Evolutionary conservation across 1,139 yeast species (phyloP).

Genomic region (Meyerozyma athensensis): DNA sequence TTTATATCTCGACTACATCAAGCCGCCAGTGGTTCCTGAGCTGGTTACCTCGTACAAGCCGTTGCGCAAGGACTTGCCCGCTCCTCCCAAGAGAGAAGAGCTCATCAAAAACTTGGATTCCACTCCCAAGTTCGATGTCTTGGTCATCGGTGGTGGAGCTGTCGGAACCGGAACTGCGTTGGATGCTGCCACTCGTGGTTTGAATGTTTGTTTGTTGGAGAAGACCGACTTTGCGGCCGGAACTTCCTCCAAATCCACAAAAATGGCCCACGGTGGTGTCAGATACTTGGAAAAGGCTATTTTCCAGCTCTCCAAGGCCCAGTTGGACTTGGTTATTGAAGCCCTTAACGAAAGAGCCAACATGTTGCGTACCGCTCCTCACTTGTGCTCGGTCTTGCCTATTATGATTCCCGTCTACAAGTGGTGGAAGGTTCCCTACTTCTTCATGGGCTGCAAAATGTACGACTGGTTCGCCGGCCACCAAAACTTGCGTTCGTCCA

Average conservation of each 20-base stretch:
- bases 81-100: conserved; percentile 36
- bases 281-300: conserved; percentile 93
- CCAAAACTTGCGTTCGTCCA: conserved; percentile 78
- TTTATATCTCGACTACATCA: conserved; percentile 40
- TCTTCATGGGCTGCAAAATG: conserved; percentile 86
- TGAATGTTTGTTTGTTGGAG: conserved; percentile 83
- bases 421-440: conserved; percentile 96
- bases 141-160: conserved; percentile 94
- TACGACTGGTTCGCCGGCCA: conserved; percentile 92
- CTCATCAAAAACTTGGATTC: conserved; percentile 29
- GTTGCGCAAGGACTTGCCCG: conserved; percentile 27
- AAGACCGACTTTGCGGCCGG: conserved; percentile 88
- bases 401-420: conserved; percentile 93
- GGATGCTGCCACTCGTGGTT: conserved; percentile 88
- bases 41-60: conserved; percentile 33
- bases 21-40: conserved; percentile 29
- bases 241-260: conserved; percentile 92
- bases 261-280: conserved; percentile 97
- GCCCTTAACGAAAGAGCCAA: conserved; percentile 91
- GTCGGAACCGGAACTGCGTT: conserved; percentile 92
- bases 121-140: conserved; percentile 63
- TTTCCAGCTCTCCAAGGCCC: conserved; percentile 85
- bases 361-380: conserved; percentile 90
- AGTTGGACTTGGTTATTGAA: conserved; percentile 87
- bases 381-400: conserved; percentile 79